These are phyloP conservation scores for Veloporphyrellus conicus DNA, from an alignment of 1,284 basidiomycete species.

Conservation along the genomic window DNA sequence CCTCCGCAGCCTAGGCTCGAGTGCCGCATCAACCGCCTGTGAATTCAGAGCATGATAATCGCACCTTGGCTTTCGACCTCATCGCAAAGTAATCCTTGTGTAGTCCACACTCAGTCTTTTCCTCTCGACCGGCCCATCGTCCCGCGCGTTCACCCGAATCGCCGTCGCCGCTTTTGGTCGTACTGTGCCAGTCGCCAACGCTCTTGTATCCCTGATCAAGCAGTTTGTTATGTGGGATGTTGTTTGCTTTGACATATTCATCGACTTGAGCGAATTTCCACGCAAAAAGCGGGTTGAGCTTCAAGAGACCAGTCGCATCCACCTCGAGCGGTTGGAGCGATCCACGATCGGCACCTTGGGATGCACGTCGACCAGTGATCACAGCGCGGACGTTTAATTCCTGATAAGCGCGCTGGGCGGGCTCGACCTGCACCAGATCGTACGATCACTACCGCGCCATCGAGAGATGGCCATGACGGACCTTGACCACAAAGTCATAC, in stretches of 20 bases:
- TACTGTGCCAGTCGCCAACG: constrained; percentile 97
- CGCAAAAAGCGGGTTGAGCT: constrained; percentile 90
- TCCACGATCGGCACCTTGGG: constrained; percentile 87
- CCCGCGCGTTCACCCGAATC: constrained; percentile 84
- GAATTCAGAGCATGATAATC: neutral
- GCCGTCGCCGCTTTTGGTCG: constrained; percentile 64
- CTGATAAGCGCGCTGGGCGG: constrained; percentile 84
- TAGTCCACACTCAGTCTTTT: constrained; percentile 94
- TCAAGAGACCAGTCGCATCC: constrained; percentile 87
- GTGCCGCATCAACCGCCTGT: neutral
- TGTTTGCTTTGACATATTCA: constrained; percentile 78
- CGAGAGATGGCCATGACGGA: constrained; percentile 30
- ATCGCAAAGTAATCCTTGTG: constrained; percentile 83
- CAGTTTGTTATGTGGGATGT: constrained; percentile 86
- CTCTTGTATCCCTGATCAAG: constrained; percentile 90
- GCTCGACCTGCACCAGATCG: constrained; percentile 68
- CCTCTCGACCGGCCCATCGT: constrained; percentile 81
- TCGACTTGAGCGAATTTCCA: constrained; percentile 90
- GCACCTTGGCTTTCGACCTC: constrained; percentile 49
- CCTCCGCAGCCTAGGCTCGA: constrained; percentile 4
- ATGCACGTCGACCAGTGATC: constrained; percentile 90
- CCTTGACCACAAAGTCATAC: constrained; percentile 95
- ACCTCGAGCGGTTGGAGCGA: constrained; percentile 84
- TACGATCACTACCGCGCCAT: neutral
- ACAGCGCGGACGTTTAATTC: constrained; percentile 80